These are phyloP conservation scores for Camelina hispida DNA, from an alignment of 345 rosid species.

Conservation along the genomic window DNA sequence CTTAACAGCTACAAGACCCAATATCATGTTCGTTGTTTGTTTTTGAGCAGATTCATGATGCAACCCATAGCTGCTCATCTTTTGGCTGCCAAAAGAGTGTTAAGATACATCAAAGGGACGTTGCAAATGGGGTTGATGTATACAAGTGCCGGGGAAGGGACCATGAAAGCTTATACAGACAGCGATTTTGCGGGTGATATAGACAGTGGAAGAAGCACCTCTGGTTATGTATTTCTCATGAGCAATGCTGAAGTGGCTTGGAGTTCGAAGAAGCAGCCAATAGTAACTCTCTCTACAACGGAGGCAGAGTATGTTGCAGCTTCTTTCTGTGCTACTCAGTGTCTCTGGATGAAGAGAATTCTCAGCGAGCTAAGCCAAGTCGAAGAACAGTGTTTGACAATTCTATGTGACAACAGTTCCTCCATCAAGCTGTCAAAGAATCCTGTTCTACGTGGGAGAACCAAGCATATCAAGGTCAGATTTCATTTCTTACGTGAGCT, in stretches of 20 bases:
- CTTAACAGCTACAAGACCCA: not conserved
- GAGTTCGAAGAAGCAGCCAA: not conserved
- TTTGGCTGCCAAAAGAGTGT: no score
- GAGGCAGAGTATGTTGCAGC: not conserved
- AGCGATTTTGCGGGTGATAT: not conserved
- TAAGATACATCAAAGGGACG: not conserved
- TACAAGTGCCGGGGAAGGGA: not conserved
- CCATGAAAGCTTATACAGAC: not conserved
- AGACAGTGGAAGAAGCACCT: not conserved
- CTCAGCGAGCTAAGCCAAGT: not conserved
- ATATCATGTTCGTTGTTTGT: not conserved
- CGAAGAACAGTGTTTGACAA: not conserved
- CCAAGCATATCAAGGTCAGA: not conserved
- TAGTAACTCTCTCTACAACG: not conserved
- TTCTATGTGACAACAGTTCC: conserved; percentile 3
- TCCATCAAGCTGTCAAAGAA: not conserved
- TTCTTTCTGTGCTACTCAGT: not conserved
- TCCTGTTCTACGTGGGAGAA: not conserved
- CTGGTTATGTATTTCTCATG: not conserved
- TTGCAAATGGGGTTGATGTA: not conserved
- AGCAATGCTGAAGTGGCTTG: not conserved
- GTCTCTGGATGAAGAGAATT: not conserved
- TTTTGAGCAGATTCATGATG: not conserved
- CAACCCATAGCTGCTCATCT: not conserved
- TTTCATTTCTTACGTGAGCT: not conserved